phyloP scores from a whole-genome alignment of 2,329 filamentous ascomycete species.

The Torrubiella hemipterigena region DNA sequence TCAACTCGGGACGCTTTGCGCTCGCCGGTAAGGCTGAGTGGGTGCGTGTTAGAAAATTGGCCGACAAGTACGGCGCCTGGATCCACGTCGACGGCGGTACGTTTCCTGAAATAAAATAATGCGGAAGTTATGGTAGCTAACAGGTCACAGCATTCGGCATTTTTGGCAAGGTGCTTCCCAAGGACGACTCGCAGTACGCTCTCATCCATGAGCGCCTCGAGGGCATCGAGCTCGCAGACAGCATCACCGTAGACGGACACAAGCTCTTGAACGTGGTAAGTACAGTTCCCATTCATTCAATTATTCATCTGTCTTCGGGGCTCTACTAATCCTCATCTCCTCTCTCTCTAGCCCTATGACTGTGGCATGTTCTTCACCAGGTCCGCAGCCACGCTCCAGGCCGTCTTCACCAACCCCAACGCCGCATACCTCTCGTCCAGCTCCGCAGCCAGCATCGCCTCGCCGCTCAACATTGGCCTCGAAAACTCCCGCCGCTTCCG shows the following conservation, averaged over 20 bases:
- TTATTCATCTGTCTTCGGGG: neutral
- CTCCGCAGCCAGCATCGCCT: conserved; percentile 43
- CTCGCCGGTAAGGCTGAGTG: conserved; percentile 46
- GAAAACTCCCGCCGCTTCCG: conserved; percentile 89
- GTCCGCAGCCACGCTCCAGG: conserved; percentile 40
- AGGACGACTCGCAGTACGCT: conserved; percentile 43
- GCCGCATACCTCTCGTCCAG: conserved; percentile 61
- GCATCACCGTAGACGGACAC: conserved; percentile 76
- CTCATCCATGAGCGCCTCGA: conserved; percentile 35
- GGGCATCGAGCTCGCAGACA: conserved; percentile 73
- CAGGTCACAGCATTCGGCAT: conserved; percentile 60
- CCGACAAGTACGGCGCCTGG: conserved; percentile 67
- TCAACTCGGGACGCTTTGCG: conserved; percentile 79
- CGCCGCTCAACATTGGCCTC: conserved; percentile 74
- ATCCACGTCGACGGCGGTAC: conserved; percentile 73
- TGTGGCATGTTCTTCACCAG: conserved; percentile 80
- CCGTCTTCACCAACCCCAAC: conserved; percentile 72
- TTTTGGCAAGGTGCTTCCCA: conserved; percentile 56
- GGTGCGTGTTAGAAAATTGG: conserved; percentile 51
- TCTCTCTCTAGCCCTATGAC: conserved; percentile 58
- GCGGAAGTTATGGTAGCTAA: conserved; percentile 3
- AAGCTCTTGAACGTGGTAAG: conserved; percentile 81
- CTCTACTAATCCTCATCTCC: neutral
- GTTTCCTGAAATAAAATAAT: conserved; percentile 10
- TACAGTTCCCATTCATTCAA: conserved; percentile 9